These are phyloP conservation scores for Paspalum notatum DNA, from an alignment of 176 grass and related monocot species.

Conservation along the genomic window DNA sequence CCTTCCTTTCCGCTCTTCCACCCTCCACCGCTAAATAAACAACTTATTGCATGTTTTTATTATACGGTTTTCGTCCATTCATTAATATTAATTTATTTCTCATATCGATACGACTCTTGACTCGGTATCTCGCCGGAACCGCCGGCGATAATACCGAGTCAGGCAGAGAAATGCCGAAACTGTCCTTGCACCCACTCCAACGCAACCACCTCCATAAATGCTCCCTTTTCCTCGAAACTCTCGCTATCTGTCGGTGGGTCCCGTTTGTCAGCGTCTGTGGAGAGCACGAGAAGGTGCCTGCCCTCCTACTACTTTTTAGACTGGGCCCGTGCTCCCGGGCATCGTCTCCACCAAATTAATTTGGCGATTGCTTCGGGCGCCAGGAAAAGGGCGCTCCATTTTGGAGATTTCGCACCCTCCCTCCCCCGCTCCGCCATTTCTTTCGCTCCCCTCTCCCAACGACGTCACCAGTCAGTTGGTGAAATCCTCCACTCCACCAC, in stretches of 20 bases:
- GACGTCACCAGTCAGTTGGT: conserved; percentile 23
- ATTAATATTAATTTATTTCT: neutral
- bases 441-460: neutral
- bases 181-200: neutral
- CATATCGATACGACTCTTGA: neutral
- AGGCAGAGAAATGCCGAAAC: neutral
- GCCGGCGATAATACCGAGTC: neutral
- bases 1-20: too few relatives aligned
- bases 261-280: neutral
- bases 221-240: rapidly evolving
- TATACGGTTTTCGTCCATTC: neutral
- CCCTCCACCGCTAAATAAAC: too few relatives aligned
- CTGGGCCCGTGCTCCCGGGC: neutral
- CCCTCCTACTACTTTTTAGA: neutral
- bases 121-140: neutral
- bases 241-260: rapidly evolving
- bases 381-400: conserved; percentile 33
- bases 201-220: neutral
- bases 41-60: neutral
- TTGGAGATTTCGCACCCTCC: conserved; percentile 43
- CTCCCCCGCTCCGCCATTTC: neutral
- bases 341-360: neutral
- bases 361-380: neutral
- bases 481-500: conserved; percentile 7
- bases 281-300: conserved; percentile 26